These are phyloP conservation scores for Schizochytrium sp. DNA, from an alignment of 108 stramenopile genomes.

Conservation along the genomic window DNA sequence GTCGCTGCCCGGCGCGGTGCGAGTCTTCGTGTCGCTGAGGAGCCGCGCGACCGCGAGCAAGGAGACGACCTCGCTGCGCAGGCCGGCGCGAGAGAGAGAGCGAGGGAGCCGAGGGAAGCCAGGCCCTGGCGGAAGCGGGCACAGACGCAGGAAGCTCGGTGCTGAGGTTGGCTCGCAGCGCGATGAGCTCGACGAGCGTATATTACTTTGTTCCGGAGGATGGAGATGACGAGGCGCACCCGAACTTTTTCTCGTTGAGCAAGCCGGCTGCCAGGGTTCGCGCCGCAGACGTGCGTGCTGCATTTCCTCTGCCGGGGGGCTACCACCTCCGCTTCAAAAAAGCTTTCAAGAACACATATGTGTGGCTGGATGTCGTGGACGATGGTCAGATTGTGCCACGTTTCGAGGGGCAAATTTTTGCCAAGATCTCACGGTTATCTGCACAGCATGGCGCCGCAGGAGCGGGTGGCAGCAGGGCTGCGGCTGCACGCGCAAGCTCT, in stretches of 20 bases:
- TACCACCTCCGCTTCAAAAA: conserved; percentile 58
- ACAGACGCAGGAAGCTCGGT: too few species aligned
- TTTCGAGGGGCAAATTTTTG: not conserved
- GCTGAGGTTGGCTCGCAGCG: too few species aligned
- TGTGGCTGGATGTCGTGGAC: not conserved
- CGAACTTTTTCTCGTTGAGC: conserved; percentile 46
- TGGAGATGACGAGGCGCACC: conserved; percentile 50
- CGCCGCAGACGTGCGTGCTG: conserved; percentile 33
- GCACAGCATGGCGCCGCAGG: not conserved
- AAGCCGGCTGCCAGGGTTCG: conserved; percentile 23
- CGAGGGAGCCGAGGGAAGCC: too few species aligned
- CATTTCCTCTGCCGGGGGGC: conserved; percentile 48
- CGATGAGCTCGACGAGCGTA: not conserved
- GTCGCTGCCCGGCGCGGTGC: too few species aligned
- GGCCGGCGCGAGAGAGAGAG: too few species aligned
- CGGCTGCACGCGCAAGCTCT: too few species aligned
- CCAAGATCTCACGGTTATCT: not conserved
- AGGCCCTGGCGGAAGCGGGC: too few species aligned
- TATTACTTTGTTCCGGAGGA: conserved; percentile 49
- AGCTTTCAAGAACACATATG: conserved; percentile 24
- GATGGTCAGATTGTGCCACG: not conserved
- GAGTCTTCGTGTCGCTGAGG: too few species aligned
- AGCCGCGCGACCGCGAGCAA: too few species aligned
- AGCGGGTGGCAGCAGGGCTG: too few species aligned
- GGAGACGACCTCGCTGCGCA: too few species aligned